Conservation (phyloP, 2,329 filamentous ascomycete genomes). For the Bipolaris oryzae region DNA sequence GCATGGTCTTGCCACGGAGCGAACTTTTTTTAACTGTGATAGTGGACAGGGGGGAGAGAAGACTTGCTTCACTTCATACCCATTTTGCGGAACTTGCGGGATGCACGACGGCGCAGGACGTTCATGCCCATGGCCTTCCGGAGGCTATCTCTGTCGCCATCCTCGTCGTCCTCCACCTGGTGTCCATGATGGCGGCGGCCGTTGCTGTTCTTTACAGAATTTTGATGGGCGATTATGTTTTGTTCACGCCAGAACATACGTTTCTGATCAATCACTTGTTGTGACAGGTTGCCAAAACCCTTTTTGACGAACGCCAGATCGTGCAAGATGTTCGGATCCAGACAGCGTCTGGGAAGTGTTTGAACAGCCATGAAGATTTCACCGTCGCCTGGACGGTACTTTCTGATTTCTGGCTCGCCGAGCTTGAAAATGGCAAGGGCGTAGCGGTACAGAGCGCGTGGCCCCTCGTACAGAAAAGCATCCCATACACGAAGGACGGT, state of each 20-base stretch:
- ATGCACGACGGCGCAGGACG: slow-evolving; percentile 32
- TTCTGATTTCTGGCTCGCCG: slow-evolving; percentile 76
- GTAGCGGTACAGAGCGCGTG: slow-evolving; percentile 90
- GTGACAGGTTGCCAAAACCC: slow-evolving; percentile 80
- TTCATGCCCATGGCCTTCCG: slow-evolving; percentile 26
- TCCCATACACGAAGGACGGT: slow-evolving; percentile 94
- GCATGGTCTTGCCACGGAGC: slow-evolving; percentile 1
- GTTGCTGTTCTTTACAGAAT: slow-evolving; percentile 24
- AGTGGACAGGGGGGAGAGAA: neutral
- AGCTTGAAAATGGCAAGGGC: slow-evolving; percentile 90
- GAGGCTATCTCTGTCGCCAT: slow-evolving; percentile 25
- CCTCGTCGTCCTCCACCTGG: slow-evolving; percentile 26
- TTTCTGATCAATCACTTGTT: slow-evolving; percentile 79
- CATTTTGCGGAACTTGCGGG: slow-evolving; percentile 33
- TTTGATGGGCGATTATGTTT: slow-evolving; percentile 34
- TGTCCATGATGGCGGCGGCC: slow-evolving; percentile 13
- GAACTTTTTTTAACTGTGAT: neutral
- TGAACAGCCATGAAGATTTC: slow-evolving; percentile 97
- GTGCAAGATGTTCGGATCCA: slow-evolving; percentile 82
- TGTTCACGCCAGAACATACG: slow-evolving; percentile 54
- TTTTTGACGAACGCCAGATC: slow-evolving; percentile 82
- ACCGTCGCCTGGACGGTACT: slow-evolving; percentile 81
- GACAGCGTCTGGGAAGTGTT: slow-evolving; percentile 76
- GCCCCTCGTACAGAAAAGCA: slow-evolving; percentile 92
- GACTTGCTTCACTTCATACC: slow-evolving; percentile 15